Evolutionary conservation across 768 basidiomycete species (phyloP).

Genomic region (Xanthoconium purpureum): DNA sequence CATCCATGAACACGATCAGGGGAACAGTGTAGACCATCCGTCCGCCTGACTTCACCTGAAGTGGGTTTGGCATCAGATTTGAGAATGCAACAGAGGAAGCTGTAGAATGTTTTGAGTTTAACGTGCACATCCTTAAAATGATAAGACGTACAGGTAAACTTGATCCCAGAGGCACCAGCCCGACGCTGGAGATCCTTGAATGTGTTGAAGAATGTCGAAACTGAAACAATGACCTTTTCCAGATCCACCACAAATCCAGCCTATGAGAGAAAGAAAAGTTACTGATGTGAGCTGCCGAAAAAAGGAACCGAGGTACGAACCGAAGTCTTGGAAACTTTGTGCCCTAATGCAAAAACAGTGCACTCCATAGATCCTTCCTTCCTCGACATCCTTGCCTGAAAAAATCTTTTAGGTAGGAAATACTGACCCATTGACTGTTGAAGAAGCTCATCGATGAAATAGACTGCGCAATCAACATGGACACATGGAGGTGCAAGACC

Average conservation of each 20-base stretch:
- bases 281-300: no score
- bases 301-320: neutral
- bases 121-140: neutral
- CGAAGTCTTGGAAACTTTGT: constrained; percentile 2
- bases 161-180: neutral
- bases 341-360: neutral
- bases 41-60: no score
- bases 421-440: constrained; percentile 1
- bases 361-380: neutral
- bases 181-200: constrained; percentile 7
- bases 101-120: neutral
- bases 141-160: constrained; percentile 4
- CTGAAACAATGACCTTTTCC: neutral
- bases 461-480: constrained; percentile 12
- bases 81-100: constrained; percentile 1
- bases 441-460: constrained; percentile 27
- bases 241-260: constrained; percentile 6
- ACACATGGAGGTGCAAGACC: constrained; percentile 25
- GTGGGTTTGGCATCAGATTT: constrained; percentile 2
- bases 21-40: constrained; percentile 22
- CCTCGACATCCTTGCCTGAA: constrained; percentile 1
- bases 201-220: no score
- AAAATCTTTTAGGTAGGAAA: constrained; percentile 16
- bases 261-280: neutral
- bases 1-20: constrained; percentile 34